Conservation (phyloP, 2,329 filamentous ascomycete genomes). For the Pseudofabraea citricarpa region DNA sequence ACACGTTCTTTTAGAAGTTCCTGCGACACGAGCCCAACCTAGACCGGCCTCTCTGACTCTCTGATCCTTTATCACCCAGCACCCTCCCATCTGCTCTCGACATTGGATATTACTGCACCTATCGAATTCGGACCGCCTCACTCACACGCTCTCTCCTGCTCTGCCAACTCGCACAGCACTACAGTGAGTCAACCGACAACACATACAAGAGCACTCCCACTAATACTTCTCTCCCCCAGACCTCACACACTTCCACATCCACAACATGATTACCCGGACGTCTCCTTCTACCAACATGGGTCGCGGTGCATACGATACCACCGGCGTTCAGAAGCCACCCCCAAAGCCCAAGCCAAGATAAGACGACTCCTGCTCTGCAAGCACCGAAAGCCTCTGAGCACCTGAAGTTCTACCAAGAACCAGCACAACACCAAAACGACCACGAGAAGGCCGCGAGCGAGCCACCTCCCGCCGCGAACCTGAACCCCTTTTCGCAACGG, state of each 20-base stretch:
- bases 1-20: slow-evolving; percentile 5
- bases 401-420: too few species aligned
- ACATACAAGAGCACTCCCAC: too few species aligned
- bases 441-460: neutral
- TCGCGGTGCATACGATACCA: slow-evolving; percentile 48
- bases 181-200: slow-evolving; percentile 3
- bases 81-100: too few species aligned
- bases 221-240: slow-evolving; percentile 8
- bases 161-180: slow-evolving; percentile 10
- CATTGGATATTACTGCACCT: neutral
- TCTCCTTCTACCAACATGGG: slow-evolving; percentile 38
- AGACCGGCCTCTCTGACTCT: neutral
- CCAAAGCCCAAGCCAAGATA: slow-evolving; percentile 27
- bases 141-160: slow-evolving; percentile 8
- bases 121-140: slow-evolving; percentile 6
- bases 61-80: too few species aligned
- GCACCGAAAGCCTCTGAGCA: too few species aligned
- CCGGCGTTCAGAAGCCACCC: slow-evolving; percentile 41
- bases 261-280: slow-evolving; percentile 23
- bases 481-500: neutral
- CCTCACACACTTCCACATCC: slow-evolving; percentile 5
- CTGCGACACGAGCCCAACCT: slow-evolving; percentile 5
- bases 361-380: slow-evolving; percentile 13
- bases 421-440: neutral
- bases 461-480: neutral